These are phyloP conservation scores for Monosporascus ibericus DNA, from an alignment of 2,329 filamentous ascomycete species.

Conservation along the genomic window DNA sequence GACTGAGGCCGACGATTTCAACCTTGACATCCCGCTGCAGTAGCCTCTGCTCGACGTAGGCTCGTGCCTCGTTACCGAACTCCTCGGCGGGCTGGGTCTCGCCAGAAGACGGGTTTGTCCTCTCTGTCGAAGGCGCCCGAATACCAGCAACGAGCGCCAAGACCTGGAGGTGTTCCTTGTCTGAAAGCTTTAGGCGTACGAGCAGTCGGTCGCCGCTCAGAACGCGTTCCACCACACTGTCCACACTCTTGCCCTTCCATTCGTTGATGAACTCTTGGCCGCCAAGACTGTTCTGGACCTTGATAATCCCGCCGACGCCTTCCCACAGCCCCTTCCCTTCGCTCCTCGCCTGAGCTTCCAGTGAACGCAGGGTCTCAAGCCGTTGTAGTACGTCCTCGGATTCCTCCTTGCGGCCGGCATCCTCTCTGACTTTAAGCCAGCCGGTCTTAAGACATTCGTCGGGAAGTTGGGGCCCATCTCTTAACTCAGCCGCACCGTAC, in stretches of 20 bases:
- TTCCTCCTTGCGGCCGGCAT: slow-evolving; percentile 87
- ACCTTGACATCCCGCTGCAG: slow-evolving; percentile 82
- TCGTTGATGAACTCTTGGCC: slow-evolving; percentile 74
- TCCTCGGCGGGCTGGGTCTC: slow-evolving; percentile 81
- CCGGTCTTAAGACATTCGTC: slow-evolving; percentile 81
- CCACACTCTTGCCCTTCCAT: slow-evolving; percentile 79
- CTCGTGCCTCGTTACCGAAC: slow-evolving; percentile 79
- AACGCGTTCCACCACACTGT: slow-evolving; percentile 85
- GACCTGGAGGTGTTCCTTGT: slow-evolving; percentile 81
- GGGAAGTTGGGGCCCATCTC: slow-evolving; percentile 70
- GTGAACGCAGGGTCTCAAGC: slow-evolving; percentile 69
- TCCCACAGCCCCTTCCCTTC: slow-evolving; percentile 80
- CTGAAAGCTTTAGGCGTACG: slow-evolving; percentile 71
- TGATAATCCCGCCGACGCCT: slow-evolving; percentile 58
- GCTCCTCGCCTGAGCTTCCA: slow-evolving; percentile 72
- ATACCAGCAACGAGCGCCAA: slow-evolving; percentile 87
- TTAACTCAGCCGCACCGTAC: slow-evolving; percentile 75
- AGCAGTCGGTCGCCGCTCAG: slow-evolving; percentile 87
- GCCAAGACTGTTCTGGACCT: slow-evolving; percentile 74
- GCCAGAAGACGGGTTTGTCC: slow-evolving; percentile 71
- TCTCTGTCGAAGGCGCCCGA: slow-evolving; percentile 81
- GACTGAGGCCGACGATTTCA: slow-evolving; percentile 77
- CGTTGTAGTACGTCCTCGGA: slow-evolving; percentile 65
- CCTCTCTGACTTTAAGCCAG: slow-evolving; percentile 89
- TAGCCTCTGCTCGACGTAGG: slow-evolving; percentile 79